Percentiles rank a stretch among this genome's conserved stretches.
Evolutionary conservation across 2,329 filamentous ascomycete species (phyloP).

Genomic region (Corniculantispora saksenae): DNA sequence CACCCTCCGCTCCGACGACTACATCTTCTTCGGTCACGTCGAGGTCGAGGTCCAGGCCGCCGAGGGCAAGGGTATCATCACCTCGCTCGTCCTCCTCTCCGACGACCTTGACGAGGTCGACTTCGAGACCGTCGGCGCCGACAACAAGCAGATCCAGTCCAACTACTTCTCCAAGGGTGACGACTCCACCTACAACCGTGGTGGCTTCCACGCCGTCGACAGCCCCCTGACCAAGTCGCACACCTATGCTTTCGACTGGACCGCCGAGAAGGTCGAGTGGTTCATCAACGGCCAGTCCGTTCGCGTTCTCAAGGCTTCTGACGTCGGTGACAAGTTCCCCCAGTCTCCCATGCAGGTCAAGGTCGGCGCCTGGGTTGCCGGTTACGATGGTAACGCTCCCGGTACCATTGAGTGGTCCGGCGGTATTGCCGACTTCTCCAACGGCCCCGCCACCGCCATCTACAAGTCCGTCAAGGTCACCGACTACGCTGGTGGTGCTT

Average conservation of each 20-base stretch:
- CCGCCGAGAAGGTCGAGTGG: constrained; percentile 63
- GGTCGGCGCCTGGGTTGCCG: constrained; percentile 68
- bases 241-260: constrained; percentile 72
- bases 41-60: constrained; percentile 78
- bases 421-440: constrained; percentile 58
- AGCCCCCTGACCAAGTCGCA: constrained; percentile 62
- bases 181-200: constrained; percentile 70
- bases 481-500: constrained; percentile 55
- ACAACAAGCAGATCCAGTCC: constrained; percentile 74
- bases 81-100: constrained; percentile 85
- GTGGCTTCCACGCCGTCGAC: constrained; percentile 59
- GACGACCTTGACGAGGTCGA: constrained; percentile 91
- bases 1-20: constrained; percentile 76
- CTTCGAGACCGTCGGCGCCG: constrained; percentile 89
- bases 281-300: constrained; percentile 61
- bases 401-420: constrained; percentile 75
- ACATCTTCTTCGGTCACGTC: constrained; percentile 94
- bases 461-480: constrained; percentile 58
- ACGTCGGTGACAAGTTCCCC: constrained; percentile 58
- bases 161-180: constrained; percentile 83
- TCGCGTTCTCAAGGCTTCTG: constrained; percentile 63
- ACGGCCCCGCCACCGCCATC: constrained; percentile 56
- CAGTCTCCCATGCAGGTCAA: constrained; percentile 75
- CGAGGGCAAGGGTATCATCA: constrained; percentile 82
- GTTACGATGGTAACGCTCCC: constrained; percentile 56